These are phyloP conservation scores for Tetracentron sinense DNA, from an alignment of 164 flowering plant species.

Conservation along the genomic window DNA sequence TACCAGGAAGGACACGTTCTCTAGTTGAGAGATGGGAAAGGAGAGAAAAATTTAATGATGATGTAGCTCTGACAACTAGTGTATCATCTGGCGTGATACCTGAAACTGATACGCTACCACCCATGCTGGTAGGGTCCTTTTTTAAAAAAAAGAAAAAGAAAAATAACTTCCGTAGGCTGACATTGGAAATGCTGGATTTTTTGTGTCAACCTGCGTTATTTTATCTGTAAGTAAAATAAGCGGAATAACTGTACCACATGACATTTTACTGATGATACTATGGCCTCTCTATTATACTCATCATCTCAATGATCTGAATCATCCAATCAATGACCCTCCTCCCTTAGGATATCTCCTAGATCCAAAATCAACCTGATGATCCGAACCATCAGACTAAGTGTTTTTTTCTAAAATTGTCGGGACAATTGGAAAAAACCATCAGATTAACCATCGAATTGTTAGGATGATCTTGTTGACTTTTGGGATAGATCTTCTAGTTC, in stretches of 20 bases:
- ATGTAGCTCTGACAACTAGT: slow-evolving; percentile 30
- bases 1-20: slow-evolving; percentile 78
- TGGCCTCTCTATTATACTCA: no score
- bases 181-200: background rate
- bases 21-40: slow-evolving; percentile 87
- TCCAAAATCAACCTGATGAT: no score
- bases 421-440: no score
- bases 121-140: slow-evolving; percentile 20
- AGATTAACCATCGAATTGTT: background rate
- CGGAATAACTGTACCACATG: background rate
- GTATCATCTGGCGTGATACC: slow-evolving; percentile 14
- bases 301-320: no score
- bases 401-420: no score
- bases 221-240: background rate
- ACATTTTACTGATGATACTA: background rate
- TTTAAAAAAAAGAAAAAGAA: no score
- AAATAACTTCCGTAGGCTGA: background rate
- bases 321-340: no score
- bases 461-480: background rate
- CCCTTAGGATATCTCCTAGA: no score
- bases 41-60: slow-evolving; percentile 35
- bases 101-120: slow-evolving; percentile 20
- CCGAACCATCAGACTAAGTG: no score
- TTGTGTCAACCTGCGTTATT: background rate
- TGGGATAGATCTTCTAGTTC: background rate